Conservation (phyloP, 768 basidiomycete species). For the Gelatoporia subvermispora region DNA sequence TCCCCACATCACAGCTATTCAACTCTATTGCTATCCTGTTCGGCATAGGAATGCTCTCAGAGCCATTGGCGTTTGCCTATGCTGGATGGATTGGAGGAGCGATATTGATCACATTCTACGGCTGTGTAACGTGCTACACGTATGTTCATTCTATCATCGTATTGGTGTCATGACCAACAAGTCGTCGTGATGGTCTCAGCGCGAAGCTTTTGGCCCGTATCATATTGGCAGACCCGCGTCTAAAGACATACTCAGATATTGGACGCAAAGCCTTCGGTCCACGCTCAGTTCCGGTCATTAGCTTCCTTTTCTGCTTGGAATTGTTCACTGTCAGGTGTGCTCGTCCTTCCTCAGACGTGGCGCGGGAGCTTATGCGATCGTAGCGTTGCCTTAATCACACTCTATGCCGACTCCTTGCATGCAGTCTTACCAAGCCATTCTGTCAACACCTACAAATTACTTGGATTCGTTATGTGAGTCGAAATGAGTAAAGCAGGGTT, state of each 20-base stretch:
- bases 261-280: conserved; percentile 85
- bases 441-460: conserved; percentile 67
- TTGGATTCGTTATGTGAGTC: conserved; percentile 66
- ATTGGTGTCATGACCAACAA: background rate
- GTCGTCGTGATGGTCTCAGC: conserved; percentile 33
- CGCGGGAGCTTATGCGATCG: background rate
- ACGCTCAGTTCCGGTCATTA: conserved; percentile 59
- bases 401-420: conserved; percentile 85
- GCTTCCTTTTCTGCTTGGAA: conserved; percentile 79
- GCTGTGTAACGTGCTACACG: conserved; percentile 85
- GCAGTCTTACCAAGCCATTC: conserved; percentile 65
- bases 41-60: conserved; percentile 85
- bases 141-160: conserved; percentile 34
- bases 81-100: conserved; percentile 86
- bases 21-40: conserved; percentile 83
- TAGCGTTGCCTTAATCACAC: conserved; percentile 82
- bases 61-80: conserved; percentile 88
- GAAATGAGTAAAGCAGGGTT: background rate
- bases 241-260: conserved; percentile 87
- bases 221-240: conserved; percentile 60
- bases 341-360: background rate
- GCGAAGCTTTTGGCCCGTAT: conserved; percentile 83
- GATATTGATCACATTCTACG: conserved; percentile 69
- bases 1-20: too few species aligned
- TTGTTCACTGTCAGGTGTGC: conserved; percentile 75